Conservation (phyloP, 1,284 basidiomycete genomes). For the Rugiboletus extremiorientalis region DNA sequence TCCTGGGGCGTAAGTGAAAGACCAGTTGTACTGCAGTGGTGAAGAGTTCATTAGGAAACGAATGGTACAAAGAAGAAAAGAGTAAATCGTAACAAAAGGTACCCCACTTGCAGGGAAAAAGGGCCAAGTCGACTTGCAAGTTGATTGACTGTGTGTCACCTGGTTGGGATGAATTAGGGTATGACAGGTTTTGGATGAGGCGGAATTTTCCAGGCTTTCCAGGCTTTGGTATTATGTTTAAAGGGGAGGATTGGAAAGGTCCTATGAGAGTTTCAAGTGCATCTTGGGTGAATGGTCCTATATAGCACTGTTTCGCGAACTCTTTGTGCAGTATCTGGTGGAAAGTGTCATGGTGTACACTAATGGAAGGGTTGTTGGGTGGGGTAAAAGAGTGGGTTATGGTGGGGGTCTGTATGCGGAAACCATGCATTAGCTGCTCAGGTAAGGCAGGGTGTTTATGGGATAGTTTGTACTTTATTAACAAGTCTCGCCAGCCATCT, state of each 20-base stretch:
- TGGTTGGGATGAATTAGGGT: neutral
- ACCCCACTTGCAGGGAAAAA: neutral
- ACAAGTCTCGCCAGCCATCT: conserved; percentile 13
- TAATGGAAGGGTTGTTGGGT: neutral
- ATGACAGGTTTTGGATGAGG: conserved; percentile 9
- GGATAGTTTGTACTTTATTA: neutral
- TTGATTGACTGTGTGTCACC: neutral
- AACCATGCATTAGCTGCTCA: neutral
- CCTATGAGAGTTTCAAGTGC: neutral
- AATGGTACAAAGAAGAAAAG: no score
- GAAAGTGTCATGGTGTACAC: neutral
- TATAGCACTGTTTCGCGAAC: neutral
- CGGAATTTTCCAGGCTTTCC: conserved; percentile 2
- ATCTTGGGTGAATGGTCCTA: neutral
- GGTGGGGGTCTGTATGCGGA: neutral
- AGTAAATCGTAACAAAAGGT: no score
- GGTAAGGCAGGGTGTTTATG: neutral
- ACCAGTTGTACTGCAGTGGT: no score
- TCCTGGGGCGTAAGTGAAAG: no score
- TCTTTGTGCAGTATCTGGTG: neutral
- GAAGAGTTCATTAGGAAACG: no score
- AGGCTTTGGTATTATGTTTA: conserved; percentile 8
- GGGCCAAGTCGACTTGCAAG: neutral
- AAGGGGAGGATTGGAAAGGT: conserved; percentile 7
- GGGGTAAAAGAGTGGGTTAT: neutral